These are phyloP conservation scores for Silene uniflora DNA, from an alignment of 148 eudicot genomes.

Conservation along the genomic window DNA sequence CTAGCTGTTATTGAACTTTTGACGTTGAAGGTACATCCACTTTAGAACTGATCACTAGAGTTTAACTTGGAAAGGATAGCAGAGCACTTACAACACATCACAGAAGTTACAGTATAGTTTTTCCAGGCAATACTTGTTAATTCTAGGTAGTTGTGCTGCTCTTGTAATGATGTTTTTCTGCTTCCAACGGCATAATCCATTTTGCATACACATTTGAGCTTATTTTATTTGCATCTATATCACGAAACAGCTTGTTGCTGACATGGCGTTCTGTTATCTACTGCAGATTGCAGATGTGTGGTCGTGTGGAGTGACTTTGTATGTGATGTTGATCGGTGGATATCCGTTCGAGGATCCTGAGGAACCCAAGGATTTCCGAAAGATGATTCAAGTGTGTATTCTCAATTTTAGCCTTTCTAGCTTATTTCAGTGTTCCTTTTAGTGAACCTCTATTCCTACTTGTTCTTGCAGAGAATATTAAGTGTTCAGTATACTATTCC, in stretches of 20 bases:
- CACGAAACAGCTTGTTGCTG: slow-evolving; percentile 10
- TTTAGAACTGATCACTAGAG: background rate
- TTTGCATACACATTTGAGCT: background rate
- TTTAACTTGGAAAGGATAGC: background rate
- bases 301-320: slow-evolving; percentile 96
- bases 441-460: background rate
- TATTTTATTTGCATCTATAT: background rate
- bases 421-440: slow-evolving; percentile 6
- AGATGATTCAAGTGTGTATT: slow-evolving; percentile 62
- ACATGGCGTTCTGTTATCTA: slow-evolving; percentile 6
- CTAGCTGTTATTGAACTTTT: background rate
- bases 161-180: background rate
- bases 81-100: background rate
- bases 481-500: slow-evolving; percentile 81
- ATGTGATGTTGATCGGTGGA: slow-evolving; percentile 84
- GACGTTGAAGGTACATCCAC: background rate
- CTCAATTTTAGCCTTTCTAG: slow-evolving; percentile 5
- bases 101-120: background rate
- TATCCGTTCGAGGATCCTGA: slow-evolving; percentile 96
- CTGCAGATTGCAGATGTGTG: slow-evolving; percentile 96
- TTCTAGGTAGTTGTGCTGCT: background rate
- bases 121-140: background rate
- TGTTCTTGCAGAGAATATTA: slow-evolving; percentile 64
- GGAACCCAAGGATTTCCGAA: slow-evolving; percentile 81
- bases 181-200: background rate